Conservation (phyloP, 2,329 filamentous ascomycete species). For the Sporothrix pseudoabietina region DNA sequence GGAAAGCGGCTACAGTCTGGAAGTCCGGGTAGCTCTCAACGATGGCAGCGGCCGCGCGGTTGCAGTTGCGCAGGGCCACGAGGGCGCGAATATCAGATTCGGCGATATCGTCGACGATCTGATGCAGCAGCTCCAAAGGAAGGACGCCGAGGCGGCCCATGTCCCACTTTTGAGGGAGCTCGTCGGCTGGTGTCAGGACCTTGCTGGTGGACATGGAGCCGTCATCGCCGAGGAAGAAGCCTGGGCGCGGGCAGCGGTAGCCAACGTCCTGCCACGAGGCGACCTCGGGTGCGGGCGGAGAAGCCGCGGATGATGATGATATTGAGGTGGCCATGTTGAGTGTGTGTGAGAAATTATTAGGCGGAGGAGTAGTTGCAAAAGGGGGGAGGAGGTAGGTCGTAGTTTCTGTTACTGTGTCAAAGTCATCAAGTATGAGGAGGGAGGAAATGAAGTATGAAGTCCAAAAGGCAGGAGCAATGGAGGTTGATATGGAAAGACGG, state of each 20-base stretch:
- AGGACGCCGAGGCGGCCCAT: conserved; percentile 30
- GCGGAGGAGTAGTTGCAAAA: too few species aligned
- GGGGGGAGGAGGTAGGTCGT: not conserved
- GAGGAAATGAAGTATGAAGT: not conserved
- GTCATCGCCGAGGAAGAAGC: conserved; percentile 35
- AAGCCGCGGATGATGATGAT: not conserved
- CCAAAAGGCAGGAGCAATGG: not conserved
- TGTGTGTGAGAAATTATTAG: not conserved
- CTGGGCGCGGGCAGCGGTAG: conserved; percentile 33
- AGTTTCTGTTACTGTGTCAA: conserved; percentile 3
- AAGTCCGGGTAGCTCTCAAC: conserved; percentile 33
- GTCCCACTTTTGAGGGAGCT: conserved; percentile 23
- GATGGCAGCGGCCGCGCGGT: conserved; percentile 29
- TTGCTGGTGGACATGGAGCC: conserved; percentile 27
- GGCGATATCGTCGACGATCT: conserved; percentile 29
- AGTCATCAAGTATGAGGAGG: not conserved
- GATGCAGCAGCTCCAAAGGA: conserved; percentile 33
- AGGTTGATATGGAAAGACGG: not conserved
- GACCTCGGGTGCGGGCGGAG: not conserved
- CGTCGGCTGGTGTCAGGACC: conserved; percentile 22
- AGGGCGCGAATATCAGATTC: conserved; percentile 30
- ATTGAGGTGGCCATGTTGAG: conserved; percentile 10
- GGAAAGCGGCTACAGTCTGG: conserved; percentile 32
- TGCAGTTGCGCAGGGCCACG: conserved; percentile 32
- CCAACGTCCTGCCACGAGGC: conserved; percentile 32